phyloP scores from a whole-genome alignment of 441 rosid genomes.

The Brassica balearica region DNA sequence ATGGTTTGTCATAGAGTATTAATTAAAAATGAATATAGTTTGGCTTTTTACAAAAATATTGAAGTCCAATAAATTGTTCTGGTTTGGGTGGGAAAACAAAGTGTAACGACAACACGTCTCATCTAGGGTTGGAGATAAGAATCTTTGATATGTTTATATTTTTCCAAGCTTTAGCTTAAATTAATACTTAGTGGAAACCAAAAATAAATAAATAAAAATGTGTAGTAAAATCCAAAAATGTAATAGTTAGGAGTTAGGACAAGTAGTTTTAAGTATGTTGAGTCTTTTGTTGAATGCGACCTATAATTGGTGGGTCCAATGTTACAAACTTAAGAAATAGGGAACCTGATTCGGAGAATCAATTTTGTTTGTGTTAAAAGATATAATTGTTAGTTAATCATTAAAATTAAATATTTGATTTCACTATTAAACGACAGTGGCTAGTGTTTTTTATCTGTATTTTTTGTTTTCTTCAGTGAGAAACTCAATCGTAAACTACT shows the following conservation, averaged over 20 bases:
- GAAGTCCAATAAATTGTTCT: conserved; percentile 18
- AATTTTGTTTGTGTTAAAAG: conserved; percentile 3
- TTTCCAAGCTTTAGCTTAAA: conserved; percentile 28
- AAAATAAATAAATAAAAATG: neutral
- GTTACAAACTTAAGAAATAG: conserved; percentile 51
- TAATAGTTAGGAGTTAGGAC: conserved; percentile 33
- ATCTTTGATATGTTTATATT: conserved; percentile 20
- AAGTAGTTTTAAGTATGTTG: conserved; percentile 39
- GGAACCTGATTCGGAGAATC: conserved; percentile 58
- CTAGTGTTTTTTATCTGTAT: neutral
- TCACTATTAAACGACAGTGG: neutral
- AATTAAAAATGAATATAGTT: neutral
- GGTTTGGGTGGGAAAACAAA: conserved; percentile 39
- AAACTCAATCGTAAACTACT: neutral
- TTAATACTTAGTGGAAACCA: conserved; percentile 24
- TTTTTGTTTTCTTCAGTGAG: neutral
- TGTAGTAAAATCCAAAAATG: conserved; percentile 23
- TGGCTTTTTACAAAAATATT: neutral
- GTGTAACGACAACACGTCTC: conserved; percentile 42
- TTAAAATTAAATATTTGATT: neutral
- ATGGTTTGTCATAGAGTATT: neutral
- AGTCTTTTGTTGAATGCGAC: conserved; percentile 48
- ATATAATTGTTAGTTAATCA: neutral
- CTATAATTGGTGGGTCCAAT: conserved; percentile 48
- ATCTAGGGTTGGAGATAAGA: conserved; percentile 33